These are phyloP conservation scores for Fragilariopsis cylindrus DNA, from an alignment of 108 stramenopile genomes.

Conservation along the genomic window DNA sequence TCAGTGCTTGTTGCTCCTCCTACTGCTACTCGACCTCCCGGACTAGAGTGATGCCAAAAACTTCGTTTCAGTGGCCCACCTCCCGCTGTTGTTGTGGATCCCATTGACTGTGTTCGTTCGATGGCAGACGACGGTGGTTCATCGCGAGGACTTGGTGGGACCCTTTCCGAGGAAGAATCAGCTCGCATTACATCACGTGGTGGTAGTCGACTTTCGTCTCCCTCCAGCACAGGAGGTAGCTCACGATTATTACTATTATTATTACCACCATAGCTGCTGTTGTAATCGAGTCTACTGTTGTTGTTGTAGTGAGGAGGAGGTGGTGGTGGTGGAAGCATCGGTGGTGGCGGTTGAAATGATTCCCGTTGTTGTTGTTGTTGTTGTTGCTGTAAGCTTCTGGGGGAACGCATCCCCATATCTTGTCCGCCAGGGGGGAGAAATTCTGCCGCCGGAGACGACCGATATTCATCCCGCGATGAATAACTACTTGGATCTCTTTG, in stretches of 20 bases:
- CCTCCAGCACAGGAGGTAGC: constrained; percentile 24
- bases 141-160: constrained; percentile 39
- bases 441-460: neutral
- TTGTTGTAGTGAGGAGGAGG: constrained; percentile 1
- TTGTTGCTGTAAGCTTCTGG: constrained; percentile 1
- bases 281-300: constrained; percentile 9
- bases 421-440: neutral
- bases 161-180: constrained; percentile 7
- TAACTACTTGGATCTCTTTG: neutral
- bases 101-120: constrained; percentile 13
- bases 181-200: constrained; percentile 19
- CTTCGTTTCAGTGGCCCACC: constrained; percentile 40
- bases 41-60: constrained; percentile 50
- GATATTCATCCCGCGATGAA: constrained; percentile 5
- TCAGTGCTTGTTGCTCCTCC: neutral
- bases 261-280: neutral
- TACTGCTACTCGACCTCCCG: constrained; percentile 1
- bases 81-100: neutral
- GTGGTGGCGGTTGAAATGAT: constrained; percentile 4
- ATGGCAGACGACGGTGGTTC: constrained; percentile 11
- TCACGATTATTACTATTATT: constrained; percentile 6
- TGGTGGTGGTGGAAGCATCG: constrained; percentile 2
- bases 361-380: constrained; percentile 7
- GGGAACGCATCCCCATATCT: neutral
- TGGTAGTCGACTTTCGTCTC: constrained; percentile 13